These are phyloP conservation scores for Xerophyta viscosa DNA, from an alignment of 106 monocot genomes.

Conservation along the genomic window DNA sequence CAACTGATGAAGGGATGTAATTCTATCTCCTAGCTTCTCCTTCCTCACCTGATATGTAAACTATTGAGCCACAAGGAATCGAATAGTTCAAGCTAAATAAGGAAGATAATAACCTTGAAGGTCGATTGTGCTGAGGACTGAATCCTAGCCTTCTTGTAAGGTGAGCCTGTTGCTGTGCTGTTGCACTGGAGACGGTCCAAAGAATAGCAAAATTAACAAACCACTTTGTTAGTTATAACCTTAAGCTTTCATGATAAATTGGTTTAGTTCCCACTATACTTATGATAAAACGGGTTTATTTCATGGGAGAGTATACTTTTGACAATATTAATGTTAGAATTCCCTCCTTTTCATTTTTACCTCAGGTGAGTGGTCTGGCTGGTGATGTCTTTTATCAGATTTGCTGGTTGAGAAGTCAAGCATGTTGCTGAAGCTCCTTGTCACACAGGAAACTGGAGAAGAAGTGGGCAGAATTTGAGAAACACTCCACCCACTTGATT, in stretches of 20 bases:
- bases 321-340: no score
- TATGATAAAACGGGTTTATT: no score
- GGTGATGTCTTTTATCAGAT: slow-evolving; percentile 26
- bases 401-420: slow-evolving; percentile 59
- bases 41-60: slow-evolving; percentile 61
- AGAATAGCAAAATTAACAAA: slow-evolving; percentile 5
- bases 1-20: slow-evolving; percentile 83
- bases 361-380: slow-evolving; percentile 58
- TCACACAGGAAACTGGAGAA: slow-evolving; percentile 56
- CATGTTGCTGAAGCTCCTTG: slow-evolving; percentile 53
- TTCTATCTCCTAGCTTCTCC: slow-evolving; percentile 90
- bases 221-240: no score
- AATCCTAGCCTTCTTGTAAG: slow-evolving; percentile 81
- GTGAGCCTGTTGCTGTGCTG: slow-evolving; percentile 48
- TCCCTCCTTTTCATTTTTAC: slow-evolving; percentile 13
- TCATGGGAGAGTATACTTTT: no score
- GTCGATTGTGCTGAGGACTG: slow-evolving; percentile 52
- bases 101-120: slow-evolving; percentile 48
- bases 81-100: background rate
- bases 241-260: background rate
- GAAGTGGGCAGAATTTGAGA: slow-evolving; percentile 37
- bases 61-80: background rate
- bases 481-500: slow-evolving; percentile 14
- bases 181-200: slow-evolving; percentile 71
- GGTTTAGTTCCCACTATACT: background rate